Evolutionary conservation across 163 green algal species (phyloP).

Genomic region (Chlorella variabilis): DNA sequence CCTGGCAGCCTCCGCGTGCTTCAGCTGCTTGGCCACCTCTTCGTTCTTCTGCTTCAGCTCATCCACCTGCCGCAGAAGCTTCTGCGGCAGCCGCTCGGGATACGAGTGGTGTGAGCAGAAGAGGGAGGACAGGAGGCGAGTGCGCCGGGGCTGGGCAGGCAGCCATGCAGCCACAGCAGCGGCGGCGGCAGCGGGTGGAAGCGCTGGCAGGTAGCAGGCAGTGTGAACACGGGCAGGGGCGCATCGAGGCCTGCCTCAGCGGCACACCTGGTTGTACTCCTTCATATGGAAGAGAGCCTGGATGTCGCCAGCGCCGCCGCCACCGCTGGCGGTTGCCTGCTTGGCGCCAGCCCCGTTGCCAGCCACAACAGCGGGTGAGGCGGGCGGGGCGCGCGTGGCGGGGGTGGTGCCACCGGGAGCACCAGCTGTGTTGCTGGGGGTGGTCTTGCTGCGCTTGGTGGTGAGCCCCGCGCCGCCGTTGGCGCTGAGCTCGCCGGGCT

Average conservation of each 20-base stretch:
- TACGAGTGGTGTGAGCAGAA: too few relatives aligned
- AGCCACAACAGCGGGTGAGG: background rate
- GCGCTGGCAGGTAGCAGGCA: background rate
- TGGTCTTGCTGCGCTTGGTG: slow-evolving; percentile 6
- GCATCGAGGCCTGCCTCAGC: too few relatives aligned
- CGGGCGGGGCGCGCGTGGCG: background rate
- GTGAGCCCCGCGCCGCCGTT: background rate
- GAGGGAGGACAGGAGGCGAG: too few relatives aligned
- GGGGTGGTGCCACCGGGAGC: background rate
- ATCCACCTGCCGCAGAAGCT: background rate
- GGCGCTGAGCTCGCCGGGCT: background rate
- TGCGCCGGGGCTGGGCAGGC: too few relatives aligned
- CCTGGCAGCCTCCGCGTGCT: background rate
- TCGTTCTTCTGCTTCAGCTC: background rate
- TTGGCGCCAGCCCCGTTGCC: background rate
- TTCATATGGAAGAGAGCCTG: slow-evolving; percentile 1
- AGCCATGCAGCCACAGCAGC: too few relatives aligned
- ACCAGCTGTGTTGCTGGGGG: background rate
- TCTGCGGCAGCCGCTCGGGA: background rate
- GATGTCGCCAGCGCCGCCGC: background rate
- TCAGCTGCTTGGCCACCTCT: background rate
- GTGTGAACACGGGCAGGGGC: too few relatives aligned
- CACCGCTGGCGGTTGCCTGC: background rate
- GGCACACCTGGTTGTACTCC: slow-evolving; percentile 7
- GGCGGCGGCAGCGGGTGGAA: background rate